Evolutionary conservation across 257 asterid genomes (phyloP), one percentile per base, ranked within the genome.

Genomic region (Lithospermum erythrorhizon): DNA sequence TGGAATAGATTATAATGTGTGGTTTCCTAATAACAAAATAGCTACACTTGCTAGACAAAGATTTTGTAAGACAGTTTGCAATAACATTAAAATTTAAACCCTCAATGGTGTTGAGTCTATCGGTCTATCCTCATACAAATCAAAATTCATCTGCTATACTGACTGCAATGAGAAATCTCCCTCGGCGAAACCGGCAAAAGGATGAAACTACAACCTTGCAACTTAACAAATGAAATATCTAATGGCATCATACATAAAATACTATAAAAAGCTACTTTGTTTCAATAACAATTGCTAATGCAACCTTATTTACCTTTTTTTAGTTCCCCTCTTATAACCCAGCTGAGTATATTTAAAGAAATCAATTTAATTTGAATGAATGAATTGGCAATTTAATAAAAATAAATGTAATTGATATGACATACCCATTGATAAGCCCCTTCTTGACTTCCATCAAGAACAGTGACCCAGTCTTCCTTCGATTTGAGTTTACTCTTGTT

Each of bases 361-460:
- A 2, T 6, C 3, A 32, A 32, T 8, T 32, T 32, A 32, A 32
- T 32, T 32, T 6, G 41, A 5, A 32, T 32, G 41, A 32, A 35
- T 35, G 15, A 35, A 35, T 8, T 35, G 47, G 9, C 15, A 35
- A 13, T 41, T 41, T 41, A 18, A 41, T 41, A 18, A 41, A 13
- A 41, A 41, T 41, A 41, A 13, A 35, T 27, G 47, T 35, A 41
- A 41, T 41, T 41, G 17, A 41, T 11, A 41, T 41, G 49, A 14
- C 49, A 41, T 41, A 89, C 97, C 97, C 97, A 89, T 60, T 80
- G 82, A 67, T 82, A 84, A 65, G 89, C 83, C 59, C 89, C 97
- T 79, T 89, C 97, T 69, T 86, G 87, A 57, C 63, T 74, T 55
- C 97, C 95, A 69, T 84, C 87, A 82, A 89, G 79, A 68, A 89